Percentiles rank a stretch among this genome's conserved stretches.
These are phyloP conservation scores for Colletotrichum sp. DNA, from an alignment of 2,329 filamentous ascomycete species.

Conservation along the genomic window DNA sequence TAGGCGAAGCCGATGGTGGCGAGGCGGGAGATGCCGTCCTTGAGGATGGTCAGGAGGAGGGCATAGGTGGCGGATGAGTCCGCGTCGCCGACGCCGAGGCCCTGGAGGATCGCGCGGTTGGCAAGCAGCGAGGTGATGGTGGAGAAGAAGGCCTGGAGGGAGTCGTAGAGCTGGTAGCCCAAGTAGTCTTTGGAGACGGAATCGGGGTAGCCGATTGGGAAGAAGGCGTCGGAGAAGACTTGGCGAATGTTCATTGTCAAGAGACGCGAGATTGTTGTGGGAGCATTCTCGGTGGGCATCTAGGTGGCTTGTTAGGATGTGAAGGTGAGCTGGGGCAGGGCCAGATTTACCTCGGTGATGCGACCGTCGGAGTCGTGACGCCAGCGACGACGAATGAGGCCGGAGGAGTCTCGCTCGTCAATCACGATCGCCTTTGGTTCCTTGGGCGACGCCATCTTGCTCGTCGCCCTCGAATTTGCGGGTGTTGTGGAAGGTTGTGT, in stretches of 20 bases:
- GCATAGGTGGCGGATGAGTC: constrained; percentile 80
- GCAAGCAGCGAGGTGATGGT: constrained; percentile 82
- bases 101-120: constrained; percentile 80
- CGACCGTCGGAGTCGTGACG: neutral
- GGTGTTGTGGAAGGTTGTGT: neutral
- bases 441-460: neutral
- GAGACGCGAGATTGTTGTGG: neutral
- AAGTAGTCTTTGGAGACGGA: constrained; percentile 87
- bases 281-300: constrained; percentile 13
- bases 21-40: constrained; percentile 80
- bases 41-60: constrained; percentile 80
- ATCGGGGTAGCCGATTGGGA: constrained; percentile 87
- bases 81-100: constrained; percentile 83
- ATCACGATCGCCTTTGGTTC: neutral
- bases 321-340: neutral
- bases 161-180: constrained; percentile 74
- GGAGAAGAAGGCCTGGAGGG: constrained; percentile 82
- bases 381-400: constrained; percentile 1
- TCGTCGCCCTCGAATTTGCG: neutral
- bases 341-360: neutral
- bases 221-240: constrained; percentile 70
- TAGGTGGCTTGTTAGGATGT: neutral
- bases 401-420: constrained; percentile 6
- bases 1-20: constrained; percentile 89
- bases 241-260: neutral